Evolutionary conservation across 129 eudicot genomes (phyloP).

Genomic region (Smallanthus sonchifolius): DNA sequence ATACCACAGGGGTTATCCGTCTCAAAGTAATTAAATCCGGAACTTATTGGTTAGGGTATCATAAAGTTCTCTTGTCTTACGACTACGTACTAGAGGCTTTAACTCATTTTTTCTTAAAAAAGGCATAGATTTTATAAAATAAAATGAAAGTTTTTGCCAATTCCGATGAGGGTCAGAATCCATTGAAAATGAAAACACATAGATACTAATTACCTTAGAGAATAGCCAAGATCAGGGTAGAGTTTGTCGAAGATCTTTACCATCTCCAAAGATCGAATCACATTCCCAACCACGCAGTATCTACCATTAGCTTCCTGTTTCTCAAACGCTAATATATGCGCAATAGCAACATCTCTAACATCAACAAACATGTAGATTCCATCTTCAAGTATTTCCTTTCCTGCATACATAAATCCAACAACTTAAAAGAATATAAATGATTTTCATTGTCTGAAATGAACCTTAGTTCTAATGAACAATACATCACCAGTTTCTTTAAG

Average conservation of each 20-base stretch:
- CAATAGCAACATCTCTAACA: conserved; percentile 49
- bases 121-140: conserved; percentile 14
- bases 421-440: not conserved
- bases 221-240: conserved; percentile 31
- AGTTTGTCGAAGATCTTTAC: conserved; percentile 22
- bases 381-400: conserved; percentile 22
- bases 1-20: too few relatives aligned
- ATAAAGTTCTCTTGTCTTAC: too few relatives aligned
- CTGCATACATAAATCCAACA: conserved; percentile 17
- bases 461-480: not conserved
- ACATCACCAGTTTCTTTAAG: conserved; percentile 28
- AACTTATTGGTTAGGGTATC: too few relatives aligned
- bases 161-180: not conserved
- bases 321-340: conserved; percentile 58
- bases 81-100: too few relatives aligned
- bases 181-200: not conserved
- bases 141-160: not conserved
- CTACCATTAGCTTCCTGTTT: conserved; percentile 52
- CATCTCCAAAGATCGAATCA: conserved; percentile 15
- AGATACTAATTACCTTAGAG: conserved; percentile 19
- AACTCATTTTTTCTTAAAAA: conserved; percentile 14
- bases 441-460: not conserved
- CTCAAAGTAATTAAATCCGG: too few relatives aligned
- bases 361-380: conserved; percentile 33
- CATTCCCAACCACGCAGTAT: conserved; percentile 26